Conservation (phyloP, 192 early-diverging fungal species). For the Coemansia sp. region DNA sequence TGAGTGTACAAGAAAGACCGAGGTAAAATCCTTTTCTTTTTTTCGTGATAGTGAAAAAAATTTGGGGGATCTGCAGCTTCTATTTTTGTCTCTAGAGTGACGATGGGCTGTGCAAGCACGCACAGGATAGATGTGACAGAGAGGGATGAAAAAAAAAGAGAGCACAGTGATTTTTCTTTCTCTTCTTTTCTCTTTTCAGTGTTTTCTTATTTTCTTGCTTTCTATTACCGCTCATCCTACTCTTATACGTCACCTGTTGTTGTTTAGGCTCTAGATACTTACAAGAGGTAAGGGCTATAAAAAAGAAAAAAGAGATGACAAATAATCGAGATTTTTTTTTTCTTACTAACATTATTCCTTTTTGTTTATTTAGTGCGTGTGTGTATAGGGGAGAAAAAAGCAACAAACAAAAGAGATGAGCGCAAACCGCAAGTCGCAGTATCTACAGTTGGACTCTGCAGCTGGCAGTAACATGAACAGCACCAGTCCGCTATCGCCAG, state of each 20-base stretch:
- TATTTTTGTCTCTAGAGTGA: constrained; percentile 4
- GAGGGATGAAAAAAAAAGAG: neutral
- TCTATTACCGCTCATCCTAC: neutral
- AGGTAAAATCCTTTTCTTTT: neutral
- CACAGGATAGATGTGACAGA: neutral
- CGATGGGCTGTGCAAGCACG: neutral
- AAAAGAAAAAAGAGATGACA: too few relatives aligned
- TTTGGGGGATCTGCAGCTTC: neutral
- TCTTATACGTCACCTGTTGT: neutral
- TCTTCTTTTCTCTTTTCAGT: neutral
- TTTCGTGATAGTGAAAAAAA: neutral
- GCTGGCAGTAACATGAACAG: neutral
- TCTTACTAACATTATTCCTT: too few relatives aligned
- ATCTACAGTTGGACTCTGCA: constrained; percentile 25
- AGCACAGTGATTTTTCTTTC: neutral
- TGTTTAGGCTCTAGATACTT: neutral
- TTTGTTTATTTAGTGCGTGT: too few relatives aligned
- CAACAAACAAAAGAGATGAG: constrained; percentile 12
- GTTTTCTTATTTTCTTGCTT: neutral
- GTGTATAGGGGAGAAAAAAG: too few relatives aligned
- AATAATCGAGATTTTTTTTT: too few relatives aligned
- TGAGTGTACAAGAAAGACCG: neutral
- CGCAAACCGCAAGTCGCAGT: constrained; percentile 33
- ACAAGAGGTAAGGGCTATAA: neutral
- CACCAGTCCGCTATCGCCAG: constrained; percentile 20